Percentiles rank a stretch among this genome's conserved stretches.
Conservation (phyloP, 331 rosid genomes). For the Cydonia oblonga region DNA sequence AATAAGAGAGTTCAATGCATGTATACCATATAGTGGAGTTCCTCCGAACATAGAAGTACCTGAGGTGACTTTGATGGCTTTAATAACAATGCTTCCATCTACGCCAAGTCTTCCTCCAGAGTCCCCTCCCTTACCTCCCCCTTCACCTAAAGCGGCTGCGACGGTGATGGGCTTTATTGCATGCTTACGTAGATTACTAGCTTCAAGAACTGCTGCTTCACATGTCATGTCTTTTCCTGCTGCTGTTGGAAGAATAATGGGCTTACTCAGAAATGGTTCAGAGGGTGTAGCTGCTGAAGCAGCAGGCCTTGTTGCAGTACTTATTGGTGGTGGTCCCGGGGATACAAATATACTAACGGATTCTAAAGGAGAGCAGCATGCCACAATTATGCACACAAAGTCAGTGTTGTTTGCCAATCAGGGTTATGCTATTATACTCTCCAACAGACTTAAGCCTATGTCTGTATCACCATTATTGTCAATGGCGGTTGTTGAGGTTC, state of each 20-base stretch:
- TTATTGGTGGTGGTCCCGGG: conserved; percentile 97
- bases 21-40: conserved; percentile 72
- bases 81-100: conserved; percentile 96
- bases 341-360: conserved; percentile 53
- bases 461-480: conserved; percentile 89
- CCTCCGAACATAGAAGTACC: conserved; percentile 85
- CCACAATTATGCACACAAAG: conserved; percentile 91
- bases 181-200: conserved; percentile 83
- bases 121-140: conserved; percentile 92
- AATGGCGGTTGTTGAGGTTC: conserved; percentile 94
- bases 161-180: conserved; percentile 92
- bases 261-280: conserved; percentile 93
- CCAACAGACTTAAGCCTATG: conserved; percentile 84
- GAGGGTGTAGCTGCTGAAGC: conserved; percentile 99
- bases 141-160: conserved; percentile 99
- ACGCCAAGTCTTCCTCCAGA: conserved; percentile 99
- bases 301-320: conserved; percentile 84
- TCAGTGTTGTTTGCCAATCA: conserved; percentile 88
- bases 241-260: conserved; percentile 99
- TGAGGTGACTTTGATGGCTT: conserved; percentile 98
- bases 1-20: conserved; percentile 99
- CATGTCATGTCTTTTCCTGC: conserved; percentile 99
- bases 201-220: conserved; percentile 89
- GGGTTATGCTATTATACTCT: conserved; percentile 64
- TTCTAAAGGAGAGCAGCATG: conserved; percentile 96